Percentiles rank a stretch among this genome's conserved stretches.
Conservation (phyloP, 176 grass and related monocot species). For the Canna indica region DNA sequence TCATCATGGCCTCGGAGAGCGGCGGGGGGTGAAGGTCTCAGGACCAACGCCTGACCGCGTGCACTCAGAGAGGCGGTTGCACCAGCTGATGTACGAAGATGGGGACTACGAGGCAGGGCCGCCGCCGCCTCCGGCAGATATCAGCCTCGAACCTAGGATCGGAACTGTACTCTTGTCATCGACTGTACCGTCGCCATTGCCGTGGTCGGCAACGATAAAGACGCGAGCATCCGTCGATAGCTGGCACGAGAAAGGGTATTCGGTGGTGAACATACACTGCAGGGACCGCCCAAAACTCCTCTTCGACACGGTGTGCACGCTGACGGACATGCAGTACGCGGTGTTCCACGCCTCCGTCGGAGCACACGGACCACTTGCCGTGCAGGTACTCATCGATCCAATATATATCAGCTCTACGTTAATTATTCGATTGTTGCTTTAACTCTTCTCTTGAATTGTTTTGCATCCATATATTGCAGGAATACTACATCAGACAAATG, state of each 20-base stretch:
- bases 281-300: slow-evolving; percentile 51
- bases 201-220: slow-evolving; percentile 13
- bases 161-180: slow-evolving; percentile 4
- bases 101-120: slow-evolving; percentile 45
- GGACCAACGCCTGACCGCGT: slow-evolving; percentile 39
- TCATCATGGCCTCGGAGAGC: slow-evolving; percentile 30
- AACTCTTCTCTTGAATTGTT: background rate
- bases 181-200: slow-evolving; percentile 18
- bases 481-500: slow-evolving; percentile 75
- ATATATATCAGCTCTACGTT: too few relatives aligned
- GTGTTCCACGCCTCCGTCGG: slow-evolving; percentile 60
- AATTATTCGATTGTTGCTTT: background rate
- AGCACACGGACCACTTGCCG: slow-evolving; percentile 46
- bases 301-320: slow-evolving; percentile 66
- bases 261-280: slow-evolving; percentile 62
- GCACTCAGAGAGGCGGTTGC: slow-evolving; percentile 55
- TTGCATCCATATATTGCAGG: slow-evolving; percentile 27
- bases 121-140: slow-evolving; percentile 32
- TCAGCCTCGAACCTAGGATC: slow-evolving; percentile 4
- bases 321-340: slow-evolving; percentile 76
- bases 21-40: slow-evolving; percentile 36
- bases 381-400: slow-evolving; percentile 35
- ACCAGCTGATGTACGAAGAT: slow-evolving; percentile 73
- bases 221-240: slow-evolving; percentile 48
- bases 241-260: slow-evolving; percentile 60